Evolutionary conservation across 345 rosid genomes (phyloP), one percentile per base, ranked within the genome.

Genomic region (Lumnitzera littorea): DNA sequence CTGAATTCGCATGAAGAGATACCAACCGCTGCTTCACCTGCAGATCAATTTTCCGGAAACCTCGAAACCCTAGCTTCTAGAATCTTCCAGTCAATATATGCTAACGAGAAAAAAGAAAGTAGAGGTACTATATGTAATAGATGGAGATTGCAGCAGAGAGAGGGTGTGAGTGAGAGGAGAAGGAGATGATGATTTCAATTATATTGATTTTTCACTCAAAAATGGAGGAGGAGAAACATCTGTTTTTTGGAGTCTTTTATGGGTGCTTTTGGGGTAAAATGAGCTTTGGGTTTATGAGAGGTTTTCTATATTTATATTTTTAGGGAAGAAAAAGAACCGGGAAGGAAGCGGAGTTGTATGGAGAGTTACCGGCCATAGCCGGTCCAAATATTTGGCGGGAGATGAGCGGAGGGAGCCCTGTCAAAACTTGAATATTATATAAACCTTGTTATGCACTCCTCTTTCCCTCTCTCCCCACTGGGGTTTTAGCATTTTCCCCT

Each of bases 341-440:
- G 51, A 15, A 15, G 20, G 12, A 8, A 17, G 15, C 46, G 43
- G 60, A 20, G 27, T 20, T 20, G 52, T 50, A 13, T 24, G 50
- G 54, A 12, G 15, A 41, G 47, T 20, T 15, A 67, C 66, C 51
- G 65, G 56, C 46, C 24, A 17, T 61, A 43, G 61, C 71, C 66
- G 66, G 71, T 67, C 25, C 46, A 24, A 36, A 31, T 12, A 48
- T 67, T 53, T 48, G 71, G 58, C 71, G 71, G 71, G 70, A 67
- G 65, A 25, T 31, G 27, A 24, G 58, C 29, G 24, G 60, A 53
- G 57, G 57, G 41, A 15, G 61, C 24, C 23, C 17, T 11, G 20
- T 17, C 25, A 41, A 15, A 10, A 9, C 46, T 46, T 15, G 10
- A 14, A 31, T 41, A 43, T 12, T 29, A 48, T 16, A 27, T 6